Percentiles rank a stretch among this genome's conserved stretches.
These are phyloP conservation scores for Nitzschia inconspicua DNA, from an alignment of 108 stramenopile species.

Conservation along the genomic window DNA sequence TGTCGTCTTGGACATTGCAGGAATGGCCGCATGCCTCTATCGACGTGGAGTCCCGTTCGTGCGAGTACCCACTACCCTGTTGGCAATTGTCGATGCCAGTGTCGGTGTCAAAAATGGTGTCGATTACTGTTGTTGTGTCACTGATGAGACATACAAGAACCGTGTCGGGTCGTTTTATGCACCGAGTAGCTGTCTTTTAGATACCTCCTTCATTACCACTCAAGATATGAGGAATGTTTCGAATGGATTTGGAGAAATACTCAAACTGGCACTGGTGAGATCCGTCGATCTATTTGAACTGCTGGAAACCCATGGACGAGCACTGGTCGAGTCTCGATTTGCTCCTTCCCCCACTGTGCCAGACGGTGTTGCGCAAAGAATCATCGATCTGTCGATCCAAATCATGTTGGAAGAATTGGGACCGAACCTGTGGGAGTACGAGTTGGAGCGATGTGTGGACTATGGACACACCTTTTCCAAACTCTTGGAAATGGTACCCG, in stretches of 20 bases:
- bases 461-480: conserved; percentile 96
- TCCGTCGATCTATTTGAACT: conserved; percentile 88
- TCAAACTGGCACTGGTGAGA: conserved; percentile 93
- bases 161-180: conserved; percentile 94
- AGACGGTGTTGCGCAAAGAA: conserved; percentile 70
- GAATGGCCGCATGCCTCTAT: conserved; percentile 94
- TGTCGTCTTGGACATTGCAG: conserved; percentile 90
- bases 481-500: conserved; percentile 92
- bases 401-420: conserved; percentile 97
- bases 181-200: conserved; percentile 79
- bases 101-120: conserved; percentile 97
- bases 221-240: conserved; percentile 85
- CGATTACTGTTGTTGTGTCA: conserved; percentile 82
- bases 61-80: conserved; percentile 91
- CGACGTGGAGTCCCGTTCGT: conserved; percentile 91
- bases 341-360: conserved; percentile 45
- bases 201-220: conserved; percentile 86
- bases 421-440: conserved; percentile 95
- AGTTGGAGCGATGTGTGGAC: conserved; percentile 89
- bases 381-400: conserved; percentile 93
- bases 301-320: conserved; percentile 87
- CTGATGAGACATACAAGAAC: conserved; percentile 93
- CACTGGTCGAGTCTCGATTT: conserved; percentile 75
- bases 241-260: conserved; percentile 94
- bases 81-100: conserved; percentile 94